A percentile compares a stretch with the other conserved stretches of the same genome.
These are phyloP conservation scores for Leccinellum luteum DNA, from an alignment of 768 basidiomycete genomes.

Conservation along the genomic window DNA sequence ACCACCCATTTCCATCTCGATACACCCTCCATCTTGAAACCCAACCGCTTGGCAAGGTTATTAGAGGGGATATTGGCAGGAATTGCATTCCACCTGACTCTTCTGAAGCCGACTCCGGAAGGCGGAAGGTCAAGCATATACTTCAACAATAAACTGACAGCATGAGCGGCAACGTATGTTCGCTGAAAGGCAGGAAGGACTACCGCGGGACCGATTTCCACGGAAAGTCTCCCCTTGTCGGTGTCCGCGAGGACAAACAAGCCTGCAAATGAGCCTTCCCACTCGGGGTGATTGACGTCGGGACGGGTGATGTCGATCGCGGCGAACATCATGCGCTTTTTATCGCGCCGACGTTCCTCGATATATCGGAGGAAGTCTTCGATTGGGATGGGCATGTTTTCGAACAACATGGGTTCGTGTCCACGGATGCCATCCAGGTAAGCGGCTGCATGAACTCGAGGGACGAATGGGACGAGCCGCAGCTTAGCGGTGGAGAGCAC, in stretches of 20 bases:
- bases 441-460: conserved; percentile 16
- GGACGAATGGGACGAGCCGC: conserved; percentile 23
- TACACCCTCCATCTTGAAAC: conserved; percentile 44
- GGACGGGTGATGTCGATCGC: conserved; percentile 40
- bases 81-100: conserved; percentile 44
- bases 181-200: conserved; percentile 38
- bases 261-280: conserved; percentile 36
- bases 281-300: conserved; percentile 25
- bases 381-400: conserved; percentile 11
- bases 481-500: conserved; percentile 15
- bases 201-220: conserved; percentile 35
- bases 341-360: conserved; percentile 10
- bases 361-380: conserved; percentile 15
- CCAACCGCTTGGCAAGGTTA: conserved; percentile 41
- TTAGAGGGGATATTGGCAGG: conserved; percentile 36
- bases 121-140: conserved; percentile 31
- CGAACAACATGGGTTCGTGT: conserved; percentile 21
- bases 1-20: conserved; percentile 41
- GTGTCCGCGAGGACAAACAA: conserved; percentile 34
- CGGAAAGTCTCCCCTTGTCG: conserved; percentile 14
- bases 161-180: conserved; percentile 42
- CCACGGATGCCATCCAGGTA: conserved; percentile 20
- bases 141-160: conserved; percentile 34
- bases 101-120: conserved; percentile 42
- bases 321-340: conserved; percentile 30